These are phyloP conservation scores for Salisapilia sapeloensis DNA, from an alignment of 352 stramenopile species.

Conservation along the genomic window DNA sequence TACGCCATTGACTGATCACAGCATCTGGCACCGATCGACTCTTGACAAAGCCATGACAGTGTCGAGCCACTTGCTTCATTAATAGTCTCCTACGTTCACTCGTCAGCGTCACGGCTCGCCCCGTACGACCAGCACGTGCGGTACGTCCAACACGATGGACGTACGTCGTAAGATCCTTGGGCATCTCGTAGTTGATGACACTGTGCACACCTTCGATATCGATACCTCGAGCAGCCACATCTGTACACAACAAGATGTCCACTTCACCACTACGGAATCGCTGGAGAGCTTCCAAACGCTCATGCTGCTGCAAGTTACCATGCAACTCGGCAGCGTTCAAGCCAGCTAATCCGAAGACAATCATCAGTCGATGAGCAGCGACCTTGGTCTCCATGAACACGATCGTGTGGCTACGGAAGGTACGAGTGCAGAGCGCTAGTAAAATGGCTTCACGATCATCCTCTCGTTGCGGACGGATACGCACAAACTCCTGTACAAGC, in stretches of 20 bases:
- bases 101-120: slow-evolving; percentile 78
- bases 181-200: slow-evolving; percentile 99
- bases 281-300: slow-evolving; percentile 93
- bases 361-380: slow-evolving; percentile 92
- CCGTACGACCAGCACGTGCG: slow-evolving; percentile 90
- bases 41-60: slow-evolving; percentile 84
- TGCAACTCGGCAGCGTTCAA: slow-evolving; percentile 97
- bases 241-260: slow-evolving; percentile 95
- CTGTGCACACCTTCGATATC: slow-evolving; percentile 95
- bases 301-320: slow-evolving; percentile 93
- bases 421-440: slow-evolving; percentile 89
- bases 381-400: slow-evolving; percentile 99
- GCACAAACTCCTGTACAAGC: slow-evolving; percentile 98
- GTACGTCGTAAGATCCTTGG: slow-evolving; percentile 95
- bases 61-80: slow-evolving; percentile 88
- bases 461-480: slow-evolving; percentile 81
- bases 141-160: slow-evolving; percentile 98
- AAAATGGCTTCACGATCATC: slow-evolving; percentile 92
- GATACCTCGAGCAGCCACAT: slow-evolving; percentile 96
- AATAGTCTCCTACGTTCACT: slow-evolving; percentile 81
- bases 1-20: slow-evolving; percentile 79
- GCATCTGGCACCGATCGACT: slow-evolving; percentile 75
- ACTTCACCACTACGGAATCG: slow-evolving; percentile 90
- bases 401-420: slow-evolving; percentile 92
- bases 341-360: slow-evolving; percentile 89